Conservation (phyloP, 108 stramenopile species). For the Pseudonitzschia multiseries region DNA sequence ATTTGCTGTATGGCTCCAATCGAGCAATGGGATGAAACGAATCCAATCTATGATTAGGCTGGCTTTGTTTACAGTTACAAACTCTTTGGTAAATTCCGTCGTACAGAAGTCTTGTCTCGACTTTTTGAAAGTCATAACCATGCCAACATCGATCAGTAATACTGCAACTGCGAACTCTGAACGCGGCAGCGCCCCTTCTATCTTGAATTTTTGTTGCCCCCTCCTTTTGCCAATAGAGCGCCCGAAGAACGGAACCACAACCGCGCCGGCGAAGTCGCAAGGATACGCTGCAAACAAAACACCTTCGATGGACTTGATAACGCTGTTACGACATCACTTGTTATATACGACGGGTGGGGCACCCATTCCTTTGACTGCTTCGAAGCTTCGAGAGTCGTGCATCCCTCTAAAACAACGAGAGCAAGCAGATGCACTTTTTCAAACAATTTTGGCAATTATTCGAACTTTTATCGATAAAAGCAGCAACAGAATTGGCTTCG, state of each 20-base stretch:
- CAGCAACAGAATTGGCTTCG: too few relatives aligned
- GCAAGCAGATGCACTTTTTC: constrained; percentile 42
- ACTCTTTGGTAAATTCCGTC: constrained; percentile 7
- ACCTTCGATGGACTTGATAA: constrained; percentile 44
- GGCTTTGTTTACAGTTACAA: constrained; percentile 21
- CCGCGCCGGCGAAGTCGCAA: neutral
- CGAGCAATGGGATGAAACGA: constrained; percentile 43
- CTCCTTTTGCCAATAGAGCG: neutral
- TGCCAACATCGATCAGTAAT: neutral
- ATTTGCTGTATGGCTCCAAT: constrained; percentile 58
- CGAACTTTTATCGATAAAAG: neutral
- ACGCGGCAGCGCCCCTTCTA: neutral
- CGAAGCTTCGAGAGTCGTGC: constrained; percentile 51
- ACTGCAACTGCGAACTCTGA: neutral
- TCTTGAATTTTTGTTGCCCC: neutral
- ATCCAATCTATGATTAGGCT: constrained; percentile 34
- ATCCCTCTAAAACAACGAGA: constrained; percentile 45
- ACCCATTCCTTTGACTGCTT: constrained; percentile 57
- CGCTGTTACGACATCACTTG: constrained; percentile 43
- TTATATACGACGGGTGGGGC: constrained; percentile 43
- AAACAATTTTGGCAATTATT: constrained; percentile 37
- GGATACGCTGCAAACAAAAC: constrained; percentile 38
- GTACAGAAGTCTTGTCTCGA: constrained; percentile 9
- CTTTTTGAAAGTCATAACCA: constrained; percentile 18
- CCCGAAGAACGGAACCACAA: neutral